phyloP scores from a whole-genome alignment of 306 rosid genomes.

The Sicyos baderoa region DNA sequence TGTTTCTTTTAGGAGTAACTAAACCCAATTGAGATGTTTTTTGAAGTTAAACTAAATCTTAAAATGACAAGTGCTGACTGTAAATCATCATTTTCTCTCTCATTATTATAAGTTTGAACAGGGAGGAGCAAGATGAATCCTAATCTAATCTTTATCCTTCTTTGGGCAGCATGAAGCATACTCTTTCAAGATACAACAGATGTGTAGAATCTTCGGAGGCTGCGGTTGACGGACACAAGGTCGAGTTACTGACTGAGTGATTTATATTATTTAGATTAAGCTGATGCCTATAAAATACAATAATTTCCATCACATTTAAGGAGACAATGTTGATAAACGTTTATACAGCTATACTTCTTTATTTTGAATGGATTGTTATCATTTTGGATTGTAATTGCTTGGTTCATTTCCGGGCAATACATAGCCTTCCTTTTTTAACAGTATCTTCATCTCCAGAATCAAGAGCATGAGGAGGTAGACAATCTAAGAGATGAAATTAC shows the following conservation, averaged over 20 bases:
- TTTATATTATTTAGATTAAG: no score
- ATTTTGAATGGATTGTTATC: not conserved
- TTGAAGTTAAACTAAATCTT: not conserved
- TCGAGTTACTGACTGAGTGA: slow-evolving; percentile 42
- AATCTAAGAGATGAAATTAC: slow-evolving; percentile 62
- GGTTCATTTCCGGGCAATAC: not conserved
- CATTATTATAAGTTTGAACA: not conserved
- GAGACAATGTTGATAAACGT: no score
- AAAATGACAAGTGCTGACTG: not conserved
- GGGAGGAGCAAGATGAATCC: slow-evolving; percentile 7
- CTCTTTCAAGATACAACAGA: slow-evolving; percentile 78
- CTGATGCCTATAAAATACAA: no score
- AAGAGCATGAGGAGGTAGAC: slow-evolving; percentile 49
- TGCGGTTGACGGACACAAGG: slow-evolving; percentile 31
- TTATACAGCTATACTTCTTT: no score
- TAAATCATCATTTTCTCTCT: not conserved
- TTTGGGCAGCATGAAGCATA: slow-evolving; percentile 59
- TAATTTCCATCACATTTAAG: no score
- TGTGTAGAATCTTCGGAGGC: slow-evolving; percentile 49
- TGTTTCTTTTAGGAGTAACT: not conserved
- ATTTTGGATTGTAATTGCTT: not conserved
- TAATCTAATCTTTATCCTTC: slow-evolving; percentile 1
- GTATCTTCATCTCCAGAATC: slow-evolving; percentile 39
- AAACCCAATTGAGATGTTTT: not conserved
- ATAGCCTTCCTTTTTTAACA: not conserved